These are phyloP conservation scores for Boletus vermiculosoides DNA, from an alignment of 768 basidiomycete genomes.

Conservation along the genomic window DNA sequence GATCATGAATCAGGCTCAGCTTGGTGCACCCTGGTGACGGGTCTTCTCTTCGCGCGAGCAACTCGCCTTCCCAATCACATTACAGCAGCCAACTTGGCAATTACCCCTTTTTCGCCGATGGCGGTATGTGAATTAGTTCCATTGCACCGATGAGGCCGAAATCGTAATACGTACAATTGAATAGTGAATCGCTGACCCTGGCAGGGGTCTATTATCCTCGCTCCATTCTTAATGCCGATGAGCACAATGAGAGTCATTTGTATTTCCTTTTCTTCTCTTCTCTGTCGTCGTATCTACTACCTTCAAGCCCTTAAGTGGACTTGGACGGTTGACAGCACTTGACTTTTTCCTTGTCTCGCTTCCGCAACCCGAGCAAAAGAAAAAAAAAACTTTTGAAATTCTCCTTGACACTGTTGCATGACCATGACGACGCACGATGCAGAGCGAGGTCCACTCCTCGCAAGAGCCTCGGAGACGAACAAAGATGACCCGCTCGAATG, in stretches of 20 bases:
- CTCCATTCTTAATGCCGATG: not conserved
- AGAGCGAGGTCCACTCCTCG: slow-evolving; percentile 32
- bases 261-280: not conserved
- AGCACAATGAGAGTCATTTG: not conserved
- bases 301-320: too few species aligned
- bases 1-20: not conserved
- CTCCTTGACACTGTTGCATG: not conserved
- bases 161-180: not conserved
- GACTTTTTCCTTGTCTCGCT: not conserved
- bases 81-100: too few species aligned
- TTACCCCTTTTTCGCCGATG: too few species aligned
- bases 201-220: not conserved
- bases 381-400: not conserved
- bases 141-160: not conserved
- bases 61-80: too few species aligned
- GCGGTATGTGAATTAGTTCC: not conserved
- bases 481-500: slow-evolving; percentile 41
- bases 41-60: not conserved
- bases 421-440: slow-evolving; percentile 7
- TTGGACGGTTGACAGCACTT: not conserved
- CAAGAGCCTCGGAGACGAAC: not conserved
- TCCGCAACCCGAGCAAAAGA: not conserved
- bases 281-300: not conserved
- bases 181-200: not conserved
- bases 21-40: not conserved